Conservation (phyloP, 192 early-diverging fungal genomes). For the Backusella sp. region DNA sequence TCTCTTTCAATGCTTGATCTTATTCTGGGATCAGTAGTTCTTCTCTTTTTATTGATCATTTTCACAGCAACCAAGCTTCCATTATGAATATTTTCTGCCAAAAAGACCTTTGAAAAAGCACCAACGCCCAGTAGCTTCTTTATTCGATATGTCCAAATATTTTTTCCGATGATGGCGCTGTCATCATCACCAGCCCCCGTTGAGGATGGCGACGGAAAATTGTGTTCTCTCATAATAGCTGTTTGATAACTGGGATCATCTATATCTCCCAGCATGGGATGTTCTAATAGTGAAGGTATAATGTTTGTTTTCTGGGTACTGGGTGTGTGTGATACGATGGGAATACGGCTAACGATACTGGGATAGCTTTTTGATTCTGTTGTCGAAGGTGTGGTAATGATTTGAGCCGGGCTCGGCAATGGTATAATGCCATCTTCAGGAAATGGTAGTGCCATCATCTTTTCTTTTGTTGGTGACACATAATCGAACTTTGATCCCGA, state of each 20-base stretch:
- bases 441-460: not conserved
- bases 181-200: conserved; percentile 8
- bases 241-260: conserved; percentile 12
- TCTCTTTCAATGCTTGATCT: conserved; percentile 34
- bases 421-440: conserved; percentile 26
- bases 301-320: conserved; percentile 11
- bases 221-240: conserved; percentile 11
- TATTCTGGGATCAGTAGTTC: conserved; percentile 21
- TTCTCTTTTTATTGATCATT: conserved; percentile 25
- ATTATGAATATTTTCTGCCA: conserved; percentile 23
- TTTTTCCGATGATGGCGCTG: conserved; percentile 22
- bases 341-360: conserved; percentile 11
- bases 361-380: not conserved
- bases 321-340: conserved; percentile 28
- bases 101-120: conserved; percentile 37
- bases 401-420: conserved; percentile 23
- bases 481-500: not conserved
- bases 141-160: conserved; percentile 26
- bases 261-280: conserved; percentile 27
- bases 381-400: not conserved
- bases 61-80: conserved; percentile 27
- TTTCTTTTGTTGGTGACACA: not conserved
- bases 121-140: conserved; percentile 26
- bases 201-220: not conserved
- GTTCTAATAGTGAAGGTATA: conserved; percentile 22